Conservation (phyloP, 2,329 filamentous ascomycete genomes). For the Sclerotinia minor region DNA sequence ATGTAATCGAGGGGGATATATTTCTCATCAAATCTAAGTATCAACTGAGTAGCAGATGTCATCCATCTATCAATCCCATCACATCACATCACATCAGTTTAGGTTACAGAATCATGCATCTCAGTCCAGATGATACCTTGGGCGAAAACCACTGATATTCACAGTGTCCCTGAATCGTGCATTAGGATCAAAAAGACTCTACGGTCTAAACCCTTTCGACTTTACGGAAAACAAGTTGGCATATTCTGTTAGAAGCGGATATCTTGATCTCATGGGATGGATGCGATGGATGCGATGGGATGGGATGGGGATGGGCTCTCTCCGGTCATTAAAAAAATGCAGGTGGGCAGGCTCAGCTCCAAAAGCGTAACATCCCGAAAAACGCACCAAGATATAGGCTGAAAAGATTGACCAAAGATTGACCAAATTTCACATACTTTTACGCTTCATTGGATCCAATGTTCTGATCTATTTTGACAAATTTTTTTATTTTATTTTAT, state of each 20-base stretch:
- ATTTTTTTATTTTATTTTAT: no score
- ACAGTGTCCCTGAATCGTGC: slow-evolving; percentile 3
- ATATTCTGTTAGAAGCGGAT: not conserved
- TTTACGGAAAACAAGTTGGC: not conserved
- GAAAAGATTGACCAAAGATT: not conserved
- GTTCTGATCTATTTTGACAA: not conserved
- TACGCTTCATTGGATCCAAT: not conserved
- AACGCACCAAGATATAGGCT: not conserved
- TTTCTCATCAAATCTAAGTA: not conserved
- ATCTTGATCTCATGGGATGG: not conserved
- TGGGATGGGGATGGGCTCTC: not conserved
- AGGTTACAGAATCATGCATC: slow-evolving; percentile 3
- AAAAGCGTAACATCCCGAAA: slow-evolving; percentile 4
- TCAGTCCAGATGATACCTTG: not conserved
- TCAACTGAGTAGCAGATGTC: not conserved
- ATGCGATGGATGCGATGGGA: no score
- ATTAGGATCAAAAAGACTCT: not conserved
- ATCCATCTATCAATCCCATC: no score
- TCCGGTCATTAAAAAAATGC: not conserved
- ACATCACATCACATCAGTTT: not conserved
- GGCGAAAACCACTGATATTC: slow-evolving; percentile 3
- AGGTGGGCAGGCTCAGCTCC: not conserved
- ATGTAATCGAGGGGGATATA: not conserved
- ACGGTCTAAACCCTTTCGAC: not conserved
- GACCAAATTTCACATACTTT: not conserved